Conservation (phyloP, 495 filamentous ascomycete species). For the Cudoniella acicularis region DNA sequence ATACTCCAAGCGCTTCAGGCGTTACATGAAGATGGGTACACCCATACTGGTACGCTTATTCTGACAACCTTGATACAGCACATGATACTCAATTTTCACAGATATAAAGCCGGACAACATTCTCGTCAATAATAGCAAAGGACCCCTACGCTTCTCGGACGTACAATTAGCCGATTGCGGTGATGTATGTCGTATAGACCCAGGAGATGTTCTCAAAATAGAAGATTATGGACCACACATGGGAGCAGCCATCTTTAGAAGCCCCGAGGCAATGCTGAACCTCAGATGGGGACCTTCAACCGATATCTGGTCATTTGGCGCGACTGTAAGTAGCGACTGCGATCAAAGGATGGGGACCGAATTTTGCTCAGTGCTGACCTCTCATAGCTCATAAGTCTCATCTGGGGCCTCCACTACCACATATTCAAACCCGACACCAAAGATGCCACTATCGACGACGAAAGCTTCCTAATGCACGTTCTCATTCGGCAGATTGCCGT, state of each 20-base stretch:
- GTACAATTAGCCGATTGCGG: conserved; percentile 39
- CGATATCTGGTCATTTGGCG: conserved; percentile 44
- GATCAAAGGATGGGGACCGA: no score
- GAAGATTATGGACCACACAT: conserved; percentile 36
- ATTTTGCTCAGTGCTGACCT: no score
- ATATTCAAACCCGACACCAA: conserved; percentile 21
- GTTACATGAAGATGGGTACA: conserved; percentile 37
- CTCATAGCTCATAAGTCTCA: conserved; percentile 30
- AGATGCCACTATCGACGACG: conserved; percentile 15
- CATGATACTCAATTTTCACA: conserved; percentile 11
- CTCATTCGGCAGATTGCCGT: conserved; percentile 12
- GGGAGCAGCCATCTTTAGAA: conserved; percentile 35
- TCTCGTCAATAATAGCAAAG: conserved; percentile 35
- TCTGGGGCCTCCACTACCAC: conserved; percentile 18
- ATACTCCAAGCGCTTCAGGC: conserved; percentile 35
- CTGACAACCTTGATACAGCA: not conserved
- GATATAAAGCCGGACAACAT: conserved; percentile 43
- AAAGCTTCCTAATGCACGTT: conserved; percentile 14
- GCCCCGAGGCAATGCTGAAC: conserved; percentile 36
- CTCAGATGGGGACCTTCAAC: conserved; percentile 34
- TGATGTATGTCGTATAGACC: conserved; percentile 31
- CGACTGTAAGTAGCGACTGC: conserved; percentile 31
- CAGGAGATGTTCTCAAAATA: conserved; percentile 26
- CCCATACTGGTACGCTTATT: conserved; percentile 34
- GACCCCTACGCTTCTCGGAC: conserved; percentile 32